phyloP scores from a whole-genome alignment of 176 grass and related monocot genomes.

The Alopecurus myosuroides region DNA sequence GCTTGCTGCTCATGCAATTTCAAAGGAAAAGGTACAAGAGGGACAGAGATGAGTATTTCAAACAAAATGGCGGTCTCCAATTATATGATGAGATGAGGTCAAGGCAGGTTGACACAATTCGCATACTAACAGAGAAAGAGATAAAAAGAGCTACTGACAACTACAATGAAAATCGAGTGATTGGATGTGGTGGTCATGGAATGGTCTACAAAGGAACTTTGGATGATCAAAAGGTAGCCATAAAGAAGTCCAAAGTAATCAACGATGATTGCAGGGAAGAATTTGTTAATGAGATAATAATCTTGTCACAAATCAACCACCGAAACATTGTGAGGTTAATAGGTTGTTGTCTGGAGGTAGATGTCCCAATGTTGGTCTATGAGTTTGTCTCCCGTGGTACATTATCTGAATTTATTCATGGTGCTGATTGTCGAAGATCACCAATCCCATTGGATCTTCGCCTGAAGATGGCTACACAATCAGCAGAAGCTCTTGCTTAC shows the following conservation, averaged over 20 bases:
- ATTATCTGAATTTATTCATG: conserved; percentile 5
- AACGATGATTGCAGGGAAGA: conserved; percentile 16
- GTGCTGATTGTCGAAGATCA: background rate
- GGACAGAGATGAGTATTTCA: conserved; percentile 20
- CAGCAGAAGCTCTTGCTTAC: conserved; percentile 19
- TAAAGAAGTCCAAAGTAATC: conserved; percentile 20
- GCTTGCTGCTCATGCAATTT: background rate
- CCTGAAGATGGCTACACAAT: conserved; percentile 15
- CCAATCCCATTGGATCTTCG: background rate
- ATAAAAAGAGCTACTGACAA: conserved; percentile 22
- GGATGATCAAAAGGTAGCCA: conserved; percentile 2
- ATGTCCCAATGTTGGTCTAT: conserved; percentile 29
- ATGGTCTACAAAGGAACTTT: conserved; percentile 15
- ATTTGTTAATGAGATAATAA: conserved; percentile 35
- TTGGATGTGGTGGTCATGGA: conserved; percentile 21
- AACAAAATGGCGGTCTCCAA: conserved; percentile 12
- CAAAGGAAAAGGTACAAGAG: conserved; percentile 8
- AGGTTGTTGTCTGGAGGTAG: conserved; percentile 29
- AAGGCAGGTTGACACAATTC: conserved; percentile 18
- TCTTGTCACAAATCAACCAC: conserved; percentile 44
- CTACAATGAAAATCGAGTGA: background rate
- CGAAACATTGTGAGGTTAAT: conserved; percentile 26
- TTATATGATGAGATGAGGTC: conserved; percentile 38
- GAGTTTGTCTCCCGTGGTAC: conserved; percentile 33
- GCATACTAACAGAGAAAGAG: background rate